Conservation (phyloP, 495 filamentous ascomycete genomes). For the Aspergillus egyptiacus region DNA sequence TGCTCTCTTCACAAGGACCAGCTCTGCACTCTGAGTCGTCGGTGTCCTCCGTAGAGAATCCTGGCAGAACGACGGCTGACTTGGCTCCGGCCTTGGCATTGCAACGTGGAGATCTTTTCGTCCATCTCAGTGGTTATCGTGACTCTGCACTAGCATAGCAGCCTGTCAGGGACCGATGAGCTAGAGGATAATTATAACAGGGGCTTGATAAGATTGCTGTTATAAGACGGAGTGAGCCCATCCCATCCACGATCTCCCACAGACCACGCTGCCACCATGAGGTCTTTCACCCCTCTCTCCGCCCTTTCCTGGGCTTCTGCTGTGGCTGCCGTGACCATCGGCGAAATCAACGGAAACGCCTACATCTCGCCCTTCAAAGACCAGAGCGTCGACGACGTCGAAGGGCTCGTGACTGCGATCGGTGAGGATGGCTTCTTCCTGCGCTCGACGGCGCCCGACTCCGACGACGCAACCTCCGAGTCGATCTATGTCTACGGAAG, state of each 20-base stretch:
- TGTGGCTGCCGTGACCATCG: slow-evolving; percentile 48
- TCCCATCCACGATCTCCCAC: too few species aligned
- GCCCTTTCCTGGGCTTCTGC: slow-evolving; percentile 2
- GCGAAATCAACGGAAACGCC: slow-evolving; percentile 55
- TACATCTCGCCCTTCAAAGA: slow-evolving; percentile 51
- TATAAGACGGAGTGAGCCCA: too few species aligned
- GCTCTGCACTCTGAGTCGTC: not conserved
- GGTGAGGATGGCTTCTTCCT: slow-evolving; percentile 53
- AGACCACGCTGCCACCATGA: not conserved
- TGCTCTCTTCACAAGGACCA: not conserved
- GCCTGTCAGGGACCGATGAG: too few species aligned
- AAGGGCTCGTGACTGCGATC: slow-evolving; percentile 55
- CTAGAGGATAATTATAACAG: too few species aligned
- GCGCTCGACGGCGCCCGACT: slow-evolving; percentile 45
- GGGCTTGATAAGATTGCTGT: not conserved
- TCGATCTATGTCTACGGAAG: slow-evolving; percentile 52
- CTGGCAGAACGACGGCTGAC: too few species aligned
- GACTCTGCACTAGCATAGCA: not conserved
- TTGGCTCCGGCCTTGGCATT: slow-evolving; percentile 14
- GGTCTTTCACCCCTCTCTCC: slow-evolving; percentile 5
- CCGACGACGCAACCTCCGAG: slow-evolving; percentile 42
- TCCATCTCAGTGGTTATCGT: slow-evolving; percentile 2
- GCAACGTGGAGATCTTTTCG: slow-evolving; percentile 16
- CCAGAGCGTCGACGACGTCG: slow-evolving; percentile 45
- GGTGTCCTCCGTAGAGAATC: not conserved